These are phyloP conservation scores for Verbascum thapsus DNA, from an alignment of 257 asterid genomes.

Conservation along the genomic window DNA sequence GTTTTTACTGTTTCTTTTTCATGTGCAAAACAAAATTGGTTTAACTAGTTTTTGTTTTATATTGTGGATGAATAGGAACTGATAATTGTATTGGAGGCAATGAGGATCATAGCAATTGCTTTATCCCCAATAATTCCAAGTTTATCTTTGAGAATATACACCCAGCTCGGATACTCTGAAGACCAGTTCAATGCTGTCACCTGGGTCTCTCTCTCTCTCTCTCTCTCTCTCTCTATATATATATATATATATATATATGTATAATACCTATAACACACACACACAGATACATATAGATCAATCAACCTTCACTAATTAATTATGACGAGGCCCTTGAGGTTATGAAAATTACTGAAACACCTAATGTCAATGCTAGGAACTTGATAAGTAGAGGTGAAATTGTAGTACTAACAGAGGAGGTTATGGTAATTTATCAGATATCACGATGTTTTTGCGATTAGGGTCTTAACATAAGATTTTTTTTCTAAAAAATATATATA, in stretches of 20 bases:
- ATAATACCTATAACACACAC: neutral
- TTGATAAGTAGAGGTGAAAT: too few species aligned
- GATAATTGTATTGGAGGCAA: slow-evolving; percentile 70
- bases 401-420: too few species aligned
- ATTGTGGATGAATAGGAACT: slow-evolving; percentile 65
- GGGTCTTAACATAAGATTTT: too few species aligned
- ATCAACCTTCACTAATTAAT: too few species aligned
- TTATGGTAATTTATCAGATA: too few species aligned
- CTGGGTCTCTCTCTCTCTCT: slow-evolving; percentile 61
- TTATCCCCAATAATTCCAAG: slow-evolving; percentile 84
- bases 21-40: neutral
- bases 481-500: too few species aligned
- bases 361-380: too few species aligned
- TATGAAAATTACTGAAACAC: too few species aligned
- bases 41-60: neutral
- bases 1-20: neutral
- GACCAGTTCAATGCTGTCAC: slow-evolving; percentile 69
- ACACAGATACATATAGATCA: too few species aligned
- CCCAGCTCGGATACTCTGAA: slow-evolving; percentile 86
- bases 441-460: too few species aligned
- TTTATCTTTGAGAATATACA: slow-evolving; percentile 64
- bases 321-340: too few species aligned
- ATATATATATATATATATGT: neutral
- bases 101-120: slow-evolving; percentile 80
- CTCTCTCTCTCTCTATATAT: slow-evolving; percentile 27